These are phyloP conservation scores for Aristolochia californica DNA, from an alignment of 164 flowering plant genomes.

Conservation along the genomic window DNA sequence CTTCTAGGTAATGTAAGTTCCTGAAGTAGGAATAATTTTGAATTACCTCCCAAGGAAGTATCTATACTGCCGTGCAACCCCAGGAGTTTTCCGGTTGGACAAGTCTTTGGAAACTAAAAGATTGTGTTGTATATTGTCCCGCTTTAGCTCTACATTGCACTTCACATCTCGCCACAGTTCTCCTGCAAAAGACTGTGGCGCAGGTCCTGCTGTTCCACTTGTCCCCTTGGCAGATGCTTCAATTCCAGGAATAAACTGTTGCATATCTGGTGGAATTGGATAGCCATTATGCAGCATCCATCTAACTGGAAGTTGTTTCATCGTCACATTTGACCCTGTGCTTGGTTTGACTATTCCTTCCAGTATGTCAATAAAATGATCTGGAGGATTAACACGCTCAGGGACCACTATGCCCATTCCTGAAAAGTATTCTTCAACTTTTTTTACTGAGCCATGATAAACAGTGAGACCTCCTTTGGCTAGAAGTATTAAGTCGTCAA, in stretches of 20 bases:
- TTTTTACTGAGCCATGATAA: constrained; percentile 86
- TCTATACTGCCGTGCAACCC: constrained; percentile 49
- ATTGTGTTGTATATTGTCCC: constrained; percentile 43
- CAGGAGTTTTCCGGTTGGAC: constrained; percentile 65
- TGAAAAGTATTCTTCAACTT: constrained; percentile 87
- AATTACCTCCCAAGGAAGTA: constrained; percentile 85
- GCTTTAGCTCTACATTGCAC: constrained; percentile 39
- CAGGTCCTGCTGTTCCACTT: constrained; percentile 25
- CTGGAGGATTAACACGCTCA: constrained; percentile 94
- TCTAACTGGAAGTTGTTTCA: constrained; percentile 73
- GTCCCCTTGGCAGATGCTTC: constrained; percentile 27
- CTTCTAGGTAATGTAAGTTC: too few species aligned
- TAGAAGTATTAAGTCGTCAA: constrained; percentile 92
- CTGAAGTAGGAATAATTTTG: neutral
- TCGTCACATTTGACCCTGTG: constrained; percentile 28
- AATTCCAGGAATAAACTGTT: constrained; percentile 29
- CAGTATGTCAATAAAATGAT: constrained; percentile 84
- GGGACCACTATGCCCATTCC: constrained; percentile 79
- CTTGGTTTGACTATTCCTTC: constrained; percentile 77
- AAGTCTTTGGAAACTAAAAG: constrained; percentile 46
- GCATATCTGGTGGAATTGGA: constrained; percentile 80
- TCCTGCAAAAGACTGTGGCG: constrained; percentile 59
- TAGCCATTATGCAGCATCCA: constrained; percentile 98
- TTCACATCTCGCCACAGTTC: constrained; percentile 77
- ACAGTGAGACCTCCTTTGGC: constrained; percentile 94